Base-by-base conservation (phyloP, 139 green algal species). In the Eudorina sp. region DNA sequence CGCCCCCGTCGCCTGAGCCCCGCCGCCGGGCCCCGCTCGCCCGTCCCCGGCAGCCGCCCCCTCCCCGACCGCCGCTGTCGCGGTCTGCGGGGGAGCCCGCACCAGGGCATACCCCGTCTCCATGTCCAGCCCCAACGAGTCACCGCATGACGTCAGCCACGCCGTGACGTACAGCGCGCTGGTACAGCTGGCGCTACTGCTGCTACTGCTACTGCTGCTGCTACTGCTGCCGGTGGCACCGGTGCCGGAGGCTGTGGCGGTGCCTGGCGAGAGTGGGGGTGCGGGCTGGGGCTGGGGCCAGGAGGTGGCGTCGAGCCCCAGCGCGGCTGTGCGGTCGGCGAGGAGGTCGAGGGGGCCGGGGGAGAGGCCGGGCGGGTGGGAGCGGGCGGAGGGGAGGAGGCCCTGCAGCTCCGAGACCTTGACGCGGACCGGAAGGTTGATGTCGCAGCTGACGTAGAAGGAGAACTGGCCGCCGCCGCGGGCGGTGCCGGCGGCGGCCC, bases 391-490 rank as follows among this genome's bases (percentile, higher is more conserved):
- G 0, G 92, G 90, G 51, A 97, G 81, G n/a, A 70, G 36, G 27
- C 94, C 93, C 27, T 92, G 41, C 51, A 96, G 81, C 64, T 89
- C 79, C 51, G 93, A 94, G 0, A 97, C 87, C 18, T 88, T 86
- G 23, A 96, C 53, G 38, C 91, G 89, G 40, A 97, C 91, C 88
- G 95, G 93, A 18, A 97, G 72, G 85, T 96, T 94, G 41, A 98
- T 90, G 84, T 98, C 96, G 68, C 92, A 95, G 72, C 89, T 95
- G 5, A 96, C 81, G 81, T 87, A 87, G 45, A 87, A 87, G 19
- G 62, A 69, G 66, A 87, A 87, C 62, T 78, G 64, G 41, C 80
- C 60, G 16, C 55, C 23, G 21, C 53, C 6, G 40, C 41, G 16
- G 41, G 14, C 43, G 13, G 45, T 2, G 41, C 29, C 60, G 27